Base-by-base conservation (phyloP, 139 green algal genomes). In the Tetradesmus obliquus region DNA sequence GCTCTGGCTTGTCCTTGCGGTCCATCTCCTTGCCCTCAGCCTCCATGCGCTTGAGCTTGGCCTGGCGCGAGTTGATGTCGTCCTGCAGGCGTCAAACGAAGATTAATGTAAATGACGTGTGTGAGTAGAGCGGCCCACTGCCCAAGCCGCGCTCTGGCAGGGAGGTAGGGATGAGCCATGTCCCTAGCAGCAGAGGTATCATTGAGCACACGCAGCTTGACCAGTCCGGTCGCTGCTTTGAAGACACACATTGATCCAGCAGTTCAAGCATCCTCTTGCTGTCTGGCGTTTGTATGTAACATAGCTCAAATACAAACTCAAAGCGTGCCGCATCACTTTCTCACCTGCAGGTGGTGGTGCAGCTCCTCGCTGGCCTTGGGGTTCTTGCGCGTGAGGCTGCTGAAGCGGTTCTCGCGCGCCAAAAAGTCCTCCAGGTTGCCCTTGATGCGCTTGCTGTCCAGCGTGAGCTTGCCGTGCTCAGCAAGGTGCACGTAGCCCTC, bases 401-500 rank as follows among this genome's bases (percentile, higher is more conserved):
- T 88, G 81, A 96, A 96, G 17, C 86, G 69, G 93, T 95, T 96
- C 89, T 96, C 94, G 45, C 87, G 84, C 22, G 79, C 58, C 24
- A 96, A 76, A 55, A 95, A 92, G 17, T 93, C 82, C 84, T 94
- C 93, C 82, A 96, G 83, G 24, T 93, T 89, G 22, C 91, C 92
- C 93, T 95, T 96, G 71, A 96, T 58, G 85, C 89, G 92, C 94
- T 96, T 96, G 83, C 55, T 85, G 91, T 96, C 94, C 45, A 96
- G 94, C 86, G 57, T 87, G 72, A 94, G 90, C 92, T 91, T 91
- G 86, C 85, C 92, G 32, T 93, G 83, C n/a, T 79, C 17, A 71
- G 79, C 83, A 2, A 55, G 72, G 3, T 82, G 57, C 45, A 84
- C 87, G 57, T 79, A 84, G 74, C 87, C 88, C 88, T 62, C 84